phyloP scores from a whole-genome alignment of 169 alveolate species.

The Eimeria necatrix region DNA sequence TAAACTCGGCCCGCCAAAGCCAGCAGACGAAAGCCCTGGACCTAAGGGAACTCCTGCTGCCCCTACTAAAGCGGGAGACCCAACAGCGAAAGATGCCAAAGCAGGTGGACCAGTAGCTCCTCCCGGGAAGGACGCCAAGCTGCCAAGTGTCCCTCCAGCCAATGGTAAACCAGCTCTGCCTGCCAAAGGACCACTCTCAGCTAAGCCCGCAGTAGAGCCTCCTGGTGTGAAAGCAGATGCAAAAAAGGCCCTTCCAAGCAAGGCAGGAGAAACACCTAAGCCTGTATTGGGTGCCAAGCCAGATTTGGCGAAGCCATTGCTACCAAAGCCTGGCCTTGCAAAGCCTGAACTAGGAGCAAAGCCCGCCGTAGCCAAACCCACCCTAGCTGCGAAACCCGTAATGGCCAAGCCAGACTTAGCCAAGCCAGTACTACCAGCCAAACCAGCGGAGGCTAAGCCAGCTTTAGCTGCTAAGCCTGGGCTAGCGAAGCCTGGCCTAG shows the following conservation, averaged over 20 bases:
- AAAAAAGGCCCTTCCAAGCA: background rate
- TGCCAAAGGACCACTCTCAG: background rate
- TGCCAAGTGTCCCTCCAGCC: conserved; percentile 4
- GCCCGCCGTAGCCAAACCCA: conserved; percentile 27
- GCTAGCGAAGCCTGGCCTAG: conserved; percentile 40
- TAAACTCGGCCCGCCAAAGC: background rate
- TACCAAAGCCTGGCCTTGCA: background rate
- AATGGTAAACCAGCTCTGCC: background rate
- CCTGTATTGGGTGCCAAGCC: background rate
- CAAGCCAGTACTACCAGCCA: conserved; percentile 16
- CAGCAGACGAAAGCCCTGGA: background rate
- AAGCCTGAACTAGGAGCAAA: conserved; percentile 20
- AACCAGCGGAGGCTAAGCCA: conserved; percentile 20
- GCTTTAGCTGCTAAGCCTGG: conserved; percentile 21
- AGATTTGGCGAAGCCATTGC: background rate
- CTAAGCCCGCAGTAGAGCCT: background rate
- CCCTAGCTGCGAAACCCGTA: conserved; percentile 10
- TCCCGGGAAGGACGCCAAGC: background rate
- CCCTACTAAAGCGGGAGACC: background rate
- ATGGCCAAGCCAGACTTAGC: conserved; percentile 38
- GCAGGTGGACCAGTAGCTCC: background rate
- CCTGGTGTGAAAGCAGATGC: background rate
- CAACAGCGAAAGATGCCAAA: conserved; percentile 11
- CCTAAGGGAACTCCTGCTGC: background rate
- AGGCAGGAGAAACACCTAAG: conserved; percentile 4